These are phyloP conservation scores for Penicillium dipodomyicola DNA, from an alignment of 495 filamentous ascomycete genomes.

Conservation along the genomic window DNA sequence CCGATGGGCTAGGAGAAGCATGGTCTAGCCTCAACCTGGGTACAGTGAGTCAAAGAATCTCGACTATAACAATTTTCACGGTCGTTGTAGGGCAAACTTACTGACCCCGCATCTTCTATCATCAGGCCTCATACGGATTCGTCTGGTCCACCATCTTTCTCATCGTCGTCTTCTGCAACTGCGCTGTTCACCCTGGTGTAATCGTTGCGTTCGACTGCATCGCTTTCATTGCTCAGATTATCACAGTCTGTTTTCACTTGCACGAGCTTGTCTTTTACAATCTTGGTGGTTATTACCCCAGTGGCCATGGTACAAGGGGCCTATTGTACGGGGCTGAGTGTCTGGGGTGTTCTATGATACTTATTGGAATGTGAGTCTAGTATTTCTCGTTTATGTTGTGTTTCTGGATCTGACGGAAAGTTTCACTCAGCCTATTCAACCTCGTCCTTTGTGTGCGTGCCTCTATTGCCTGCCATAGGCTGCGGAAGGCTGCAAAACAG, in stretches of 20 bases:
- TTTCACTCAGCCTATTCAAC: conserved; percentile 10
- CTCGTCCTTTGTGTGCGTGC: conserved; percentile 16
- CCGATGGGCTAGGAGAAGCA: conserved; percentile 15
- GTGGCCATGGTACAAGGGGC: background rate
- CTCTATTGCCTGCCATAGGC: conserved; percentile 14
- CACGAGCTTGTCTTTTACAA: conserved; percentile 17
- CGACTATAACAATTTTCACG: background rate
- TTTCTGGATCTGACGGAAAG: background rate
- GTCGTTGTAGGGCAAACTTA: background rate
- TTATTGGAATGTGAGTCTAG: conserved; percentile 17
- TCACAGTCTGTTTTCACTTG: conserved; percentile 14
- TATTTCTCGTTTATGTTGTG: background rate
- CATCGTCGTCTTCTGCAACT: conserved; percentile 18
- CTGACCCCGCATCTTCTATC: background rate
- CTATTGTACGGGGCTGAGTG: conserved; percentile 16
- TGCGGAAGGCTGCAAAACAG: conserved; percentile 14
- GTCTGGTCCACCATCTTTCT: conserved; percentile 17
- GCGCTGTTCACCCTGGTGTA: conserved; percentile 13
- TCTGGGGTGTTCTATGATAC: conserved; percentile 17
- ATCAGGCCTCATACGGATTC: conserved; percentile 17
- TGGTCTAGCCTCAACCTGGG: conserved; percentile 17
- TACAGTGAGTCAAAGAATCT: conserved; percentile 4
- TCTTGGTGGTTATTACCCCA: conserved; percentile 10
- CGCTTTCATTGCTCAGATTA: conserved; percentile 16
- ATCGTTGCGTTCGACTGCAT: conserved; percentile 18